Evolutionary conservation across 345 rosid species (phyloP), one percentile per base, ranked within the genome.

Genomic region (Rhodamnia rubescens): DNA sequence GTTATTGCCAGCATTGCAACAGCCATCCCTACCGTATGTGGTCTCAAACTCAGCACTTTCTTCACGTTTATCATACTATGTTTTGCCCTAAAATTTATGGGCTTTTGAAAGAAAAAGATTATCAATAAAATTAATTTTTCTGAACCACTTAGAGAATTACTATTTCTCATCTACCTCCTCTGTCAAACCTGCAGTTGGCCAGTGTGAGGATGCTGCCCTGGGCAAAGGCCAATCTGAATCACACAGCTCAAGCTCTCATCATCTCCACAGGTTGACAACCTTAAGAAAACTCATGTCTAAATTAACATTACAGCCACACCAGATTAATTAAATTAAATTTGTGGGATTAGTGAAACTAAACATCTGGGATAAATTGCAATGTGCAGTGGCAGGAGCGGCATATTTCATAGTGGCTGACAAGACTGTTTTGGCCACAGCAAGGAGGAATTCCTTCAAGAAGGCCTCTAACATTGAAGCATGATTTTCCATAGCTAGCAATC

Each of bases 351-450:
- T 64, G 50, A 32, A 20, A 64, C 44, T 64, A 16, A 64, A 64
- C 24, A 40, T 64, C 0, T 18, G 24, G 24, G 24, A 16, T 32
- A 8, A 15, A 32, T 32, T 32, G 78, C 44, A 8, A 64, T 32
- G 78, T 64, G 78, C 78, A 92, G 98, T 90, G 89, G 95, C 98
- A 11, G 96, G 98, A 78, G 96, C 98, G 10, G 98, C 98, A 5
- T 96, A 94, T 90, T 96, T 96, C 87, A 93, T 96, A 82, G 98
- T 96, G 24, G 98, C 99, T 13, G 98, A 96, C 92, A 96, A 96
- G 95, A 95, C 99, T 58, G 93, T 94, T 85, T 90, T 96, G 85
- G 93, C 94, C 52, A 95, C 94, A 0, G 99, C 99, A 69, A 86
- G 99, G 88, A 95, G 84, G 89, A 94, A 94, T 88, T 94, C 97